phyloP scores from a whole-genome alignment of 306 rosid species.

The Neltuma alba region DNA sequence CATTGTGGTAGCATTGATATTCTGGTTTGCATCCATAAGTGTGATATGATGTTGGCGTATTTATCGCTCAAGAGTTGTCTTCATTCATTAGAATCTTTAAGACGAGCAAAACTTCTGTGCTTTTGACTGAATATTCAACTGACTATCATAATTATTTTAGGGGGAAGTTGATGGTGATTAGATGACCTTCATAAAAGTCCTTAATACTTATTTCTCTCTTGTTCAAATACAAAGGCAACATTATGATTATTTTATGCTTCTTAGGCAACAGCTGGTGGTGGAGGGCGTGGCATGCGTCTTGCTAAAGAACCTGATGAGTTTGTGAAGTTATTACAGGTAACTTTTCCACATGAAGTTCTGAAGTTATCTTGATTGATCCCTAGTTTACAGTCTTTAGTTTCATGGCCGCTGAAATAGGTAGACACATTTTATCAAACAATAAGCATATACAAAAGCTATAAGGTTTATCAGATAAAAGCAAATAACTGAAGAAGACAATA shows the following conservation, averaged over 20 bases:
- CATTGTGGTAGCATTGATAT: not conserved
- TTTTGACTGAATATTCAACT: not conserved
- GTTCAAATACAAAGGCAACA: not conserved
- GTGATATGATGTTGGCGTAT: not conserved
- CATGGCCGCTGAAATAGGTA: not conserved
- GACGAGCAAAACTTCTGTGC: not conserved
- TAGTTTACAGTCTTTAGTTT: constrained; percentile 25
- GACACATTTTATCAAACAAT: not conserved
- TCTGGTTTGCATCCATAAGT: not conserved
- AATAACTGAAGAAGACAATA: constrained; percentile 16
- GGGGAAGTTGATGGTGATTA: not conserved
- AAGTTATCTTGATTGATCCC: not conserved
- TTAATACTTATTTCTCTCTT: not conserved
- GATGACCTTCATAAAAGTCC: constrained; percentile 1
- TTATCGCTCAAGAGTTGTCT: not conserved
- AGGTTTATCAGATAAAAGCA: constrained; percentile 2
- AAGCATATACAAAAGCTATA: constrained; percentile 14
- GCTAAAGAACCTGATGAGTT: constrained; percentile 97
- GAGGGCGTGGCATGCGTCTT: constrained; percentile 99
- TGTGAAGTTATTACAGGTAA: constrained; percentile 96
- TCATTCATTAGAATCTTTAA: not conserved
- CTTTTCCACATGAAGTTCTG: constrained; percentile 26
- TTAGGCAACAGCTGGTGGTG: constrained; percentile 99
- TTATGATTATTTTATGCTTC: constrained; percentile 33
- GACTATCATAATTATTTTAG: not conserved